phyloP scores from a whole-genome alignment of 352 stramenopile genomes.

The Phytophthora citricola region DNA sequence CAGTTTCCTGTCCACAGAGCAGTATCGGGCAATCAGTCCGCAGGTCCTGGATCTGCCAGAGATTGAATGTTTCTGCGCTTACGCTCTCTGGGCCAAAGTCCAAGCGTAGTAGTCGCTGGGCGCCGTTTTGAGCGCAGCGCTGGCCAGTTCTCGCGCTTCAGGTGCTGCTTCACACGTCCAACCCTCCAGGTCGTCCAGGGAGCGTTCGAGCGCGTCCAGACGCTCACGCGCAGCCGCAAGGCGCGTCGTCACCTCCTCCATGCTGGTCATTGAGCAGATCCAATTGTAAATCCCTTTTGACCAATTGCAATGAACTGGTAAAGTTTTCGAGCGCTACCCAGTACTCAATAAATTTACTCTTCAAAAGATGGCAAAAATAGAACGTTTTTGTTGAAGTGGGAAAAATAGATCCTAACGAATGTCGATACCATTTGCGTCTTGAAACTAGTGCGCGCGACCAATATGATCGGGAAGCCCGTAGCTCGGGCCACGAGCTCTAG shows the following conservation, averaged over 20 bases:
- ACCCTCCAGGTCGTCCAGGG: slow-evolving; percentile 62
- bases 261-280: slow-evolving; percentile 20
- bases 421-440: slow-evolving; percentile 9
- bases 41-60: neutral
- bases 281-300: no score
- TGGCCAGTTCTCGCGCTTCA: slow-evolving; percentile 54
- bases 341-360: neutral
- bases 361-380: slow-evolving; percentile 15
- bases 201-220: slow-evolving; percentile 51
- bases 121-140: slow-evolving; percentile 70
- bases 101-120: slow-evolving; percentile 82
- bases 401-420: slow-evolving; percentile 20
- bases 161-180: slow-evolving; percentile 51
- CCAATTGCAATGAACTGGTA: no score
- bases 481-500: slow-evolving; percentile 33
- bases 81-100: slow-evolving; percentile 70
- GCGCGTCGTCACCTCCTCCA: slow-evolving; percentile 42
- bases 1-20: slow-evolving; percentile 46
- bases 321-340: no score
- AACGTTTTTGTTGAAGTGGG: slow-evolving; percentile 3
- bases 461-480: slow-evolving; percentile 50
- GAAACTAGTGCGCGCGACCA: neutral
- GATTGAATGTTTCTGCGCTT: neutral
- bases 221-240: slow-evolving; percentile 44
- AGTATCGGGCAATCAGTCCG: neutral